Evolutionary conservation across 1,284 basidiomycete species (phyloP).

Genomic region (Cerioporus squamosus): DNA sequence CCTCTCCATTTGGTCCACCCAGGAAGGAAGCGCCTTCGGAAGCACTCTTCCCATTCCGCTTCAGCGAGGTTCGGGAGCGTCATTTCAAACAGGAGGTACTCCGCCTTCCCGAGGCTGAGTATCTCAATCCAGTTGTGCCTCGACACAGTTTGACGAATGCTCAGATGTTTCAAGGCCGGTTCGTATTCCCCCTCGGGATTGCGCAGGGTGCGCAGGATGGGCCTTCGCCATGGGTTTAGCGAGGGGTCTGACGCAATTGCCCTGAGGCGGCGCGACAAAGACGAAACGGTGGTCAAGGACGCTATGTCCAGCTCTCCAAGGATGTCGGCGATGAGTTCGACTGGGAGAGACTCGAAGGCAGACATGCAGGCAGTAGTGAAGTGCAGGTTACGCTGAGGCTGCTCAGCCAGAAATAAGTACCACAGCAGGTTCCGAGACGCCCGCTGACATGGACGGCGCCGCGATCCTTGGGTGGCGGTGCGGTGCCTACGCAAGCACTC

Average conservation of each 20-base stretch:
- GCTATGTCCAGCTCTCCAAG: slow-evolving; percentile 67
- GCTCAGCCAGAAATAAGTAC: neutral
- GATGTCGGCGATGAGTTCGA: slow-evolving; percentile 75
- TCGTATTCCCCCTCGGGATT: slow-evolving; percentile 48
- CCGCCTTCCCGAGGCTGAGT: slow-evolving; percentile 57
- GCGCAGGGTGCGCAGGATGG: slow-evolving; percentile 62
- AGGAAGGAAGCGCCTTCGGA: slow-evolving; percentile 69
- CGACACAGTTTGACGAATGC: slow-evolving; percentile 63
- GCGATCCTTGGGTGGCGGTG: slow-evolving; percentile 10
- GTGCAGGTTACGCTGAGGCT: neutral
- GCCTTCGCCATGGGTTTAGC: slow-evolving; percentile 74
- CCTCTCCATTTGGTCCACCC: slow-evolving; percentile 73
- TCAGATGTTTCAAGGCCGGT: slow-evolving; percentile 55
- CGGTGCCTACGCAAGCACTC: neutral
- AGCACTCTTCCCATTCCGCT: slow-evolving; percentile 73
- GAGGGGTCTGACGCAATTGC: slow-evolving; percentile 60
- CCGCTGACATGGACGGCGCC: slow-evolving; percentile 7
- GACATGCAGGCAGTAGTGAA: slow-evolving; percentile 2
- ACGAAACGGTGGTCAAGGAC: slow-evolving; percentile 59
- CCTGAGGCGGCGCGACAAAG: slow-evolving; percentile 60
- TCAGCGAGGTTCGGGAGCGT: slow-evolving; percentile 68
- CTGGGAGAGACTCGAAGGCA: slow-evolving; percentile 60
- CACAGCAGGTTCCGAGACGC: neutral
- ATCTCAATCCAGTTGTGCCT: slow-evolving; percentile 79
- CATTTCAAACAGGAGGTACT: slow-evolving; percentile 66